Evolutionary conservation across 805 yeast genomes (phyloP), one percentile per base, ranked within the genome.

Genomic region (Metschnikowia aberdeeniae): DNA sequence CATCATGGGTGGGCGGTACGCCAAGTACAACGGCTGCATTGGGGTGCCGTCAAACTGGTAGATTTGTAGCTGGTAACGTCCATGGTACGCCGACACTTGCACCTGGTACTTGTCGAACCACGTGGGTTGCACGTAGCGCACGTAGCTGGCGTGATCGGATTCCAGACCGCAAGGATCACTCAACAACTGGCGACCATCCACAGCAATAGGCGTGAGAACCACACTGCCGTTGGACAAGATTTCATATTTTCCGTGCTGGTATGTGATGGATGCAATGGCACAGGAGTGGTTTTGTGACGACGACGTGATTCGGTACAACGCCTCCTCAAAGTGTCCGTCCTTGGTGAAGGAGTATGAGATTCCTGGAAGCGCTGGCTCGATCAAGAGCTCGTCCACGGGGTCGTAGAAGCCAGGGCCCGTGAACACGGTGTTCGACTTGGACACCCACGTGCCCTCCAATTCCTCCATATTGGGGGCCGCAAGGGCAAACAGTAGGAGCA

Each of bases 401-500:
- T 93, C 98, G 63, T 80, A 93, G 61, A 93, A 93, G 2, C 90
- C 86, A 6, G 98, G 96, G 0, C 99, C 99, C 1, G 99, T 93
- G 70, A 92, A 84, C 6, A 93, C 99, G 10, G 95, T 82, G 63
- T 86, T 87, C 10, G 97, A 82, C 65, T 93, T 93, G 13, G 97
- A 84, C 1, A 90, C 67, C 99, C 99, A 93, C 0, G 99, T 93
- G 6, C 99, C 99, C 34, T 73, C 86, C 38, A 88, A 59, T 54
- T 72, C 76, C 14, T 51, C 55, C 68, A 62, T 70, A 53, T 58
- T 66, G 17, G 75, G 73, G 24, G 61, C 70, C 4, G 64, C 67
- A 12, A 43, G 20, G 22, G 46, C 62, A 3, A 49, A 37, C 40
- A 34, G 43, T 34, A 49, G 53, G 36, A 50, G 50, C 28, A 35